phyloP scores from a whole-genome alignment of 2,329 filamentous ascomycete species.

The Claviceps quebecensis region DNA sequence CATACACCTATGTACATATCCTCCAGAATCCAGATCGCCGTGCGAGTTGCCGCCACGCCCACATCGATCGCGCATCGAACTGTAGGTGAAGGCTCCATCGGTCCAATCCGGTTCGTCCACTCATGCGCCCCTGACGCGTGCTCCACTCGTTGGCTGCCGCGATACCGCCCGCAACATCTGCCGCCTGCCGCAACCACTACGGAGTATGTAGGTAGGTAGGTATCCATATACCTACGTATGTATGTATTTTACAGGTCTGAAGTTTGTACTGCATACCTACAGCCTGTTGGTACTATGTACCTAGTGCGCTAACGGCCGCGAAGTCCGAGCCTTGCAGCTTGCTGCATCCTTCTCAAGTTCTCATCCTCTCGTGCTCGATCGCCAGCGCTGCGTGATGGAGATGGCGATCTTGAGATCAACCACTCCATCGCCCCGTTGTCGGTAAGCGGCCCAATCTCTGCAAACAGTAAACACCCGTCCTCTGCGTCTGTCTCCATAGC shows the following conservation, averaged over 20 bases:
- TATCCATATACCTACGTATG: too few relatives aligned
- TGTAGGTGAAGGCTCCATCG: conserved; percentile 3
- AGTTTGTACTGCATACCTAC: too few relatives aligned
- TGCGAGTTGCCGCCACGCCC: background rate
- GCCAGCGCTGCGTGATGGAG: background rate
- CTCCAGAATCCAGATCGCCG: background rate
- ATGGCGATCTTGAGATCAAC: conserved; percentile 4
- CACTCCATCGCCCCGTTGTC: background rate
- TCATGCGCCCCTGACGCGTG: too few relatives aligned
- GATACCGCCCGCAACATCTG: background rate
- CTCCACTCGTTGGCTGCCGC: too few relatives aligned
- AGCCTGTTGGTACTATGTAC: too few relatives aligned
- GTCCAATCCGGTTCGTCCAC: conserved; percentile 3
- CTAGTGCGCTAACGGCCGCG: background rate
- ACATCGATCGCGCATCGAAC: conserved; percentile 5
- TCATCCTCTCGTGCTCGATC: conserved; percentile 2
- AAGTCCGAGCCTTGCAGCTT: background rate
- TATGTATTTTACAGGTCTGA: too few relatives aligned
- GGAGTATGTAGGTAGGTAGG: too few relatives aligned
- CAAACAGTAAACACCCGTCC: background rate
- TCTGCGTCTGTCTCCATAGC: background rate
- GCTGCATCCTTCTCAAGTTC: background rate
- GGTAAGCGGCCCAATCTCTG: background rate
- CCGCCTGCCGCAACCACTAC: background rate
- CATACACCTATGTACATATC: too few relatives aligned